A percentile compares a stretch with the other conserved stretches of the same genome.
phyloP scores from a whole-genome alignment of 2,329 filamentous ascomycete species.

The Aspergillus pseudonomiae region DNA sequence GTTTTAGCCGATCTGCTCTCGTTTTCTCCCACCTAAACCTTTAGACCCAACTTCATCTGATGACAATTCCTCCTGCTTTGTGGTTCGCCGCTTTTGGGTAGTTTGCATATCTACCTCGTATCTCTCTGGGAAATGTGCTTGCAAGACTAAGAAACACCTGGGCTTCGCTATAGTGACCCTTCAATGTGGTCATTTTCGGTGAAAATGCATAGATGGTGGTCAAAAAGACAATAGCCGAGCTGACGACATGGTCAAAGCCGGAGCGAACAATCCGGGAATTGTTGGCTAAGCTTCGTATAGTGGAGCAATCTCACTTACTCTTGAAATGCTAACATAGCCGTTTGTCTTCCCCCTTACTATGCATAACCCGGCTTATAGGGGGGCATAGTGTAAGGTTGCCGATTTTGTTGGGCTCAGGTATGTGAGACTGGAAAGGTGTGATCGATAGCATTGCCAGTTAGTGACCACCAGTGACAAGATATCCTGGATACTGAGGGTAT shows the following conservation, averaged over 20 bases:
- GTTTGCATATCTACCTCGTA: no score
- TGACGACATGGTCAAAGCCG: background rate
- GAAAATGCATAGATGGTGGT: no score
- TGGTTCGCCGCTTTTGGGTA: background rate
- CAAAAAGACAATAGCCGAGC: background rate
- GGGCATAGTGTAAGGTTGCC: background rate
- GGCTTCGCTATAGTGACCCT: no score
- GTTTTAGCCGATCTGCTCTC: background rate
- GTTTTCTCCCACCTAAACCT: background rate
- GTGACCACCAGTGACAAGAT: background rate
- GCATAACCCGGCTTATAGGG: background rate
- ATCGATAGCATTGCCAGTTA: background rate
- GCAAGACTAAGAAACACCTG: no score
- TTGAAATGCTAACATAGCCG: background rate
- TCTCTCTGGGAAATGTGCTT: no score
- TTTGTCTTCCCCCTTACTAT: background rate
- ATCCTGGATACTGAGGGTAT: background rate
- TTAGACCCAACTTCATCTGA: background rate
- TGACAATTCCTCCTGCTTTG: background rate
- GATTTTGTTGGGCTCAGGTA: background rate
- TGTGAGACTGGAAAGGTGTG: background rate
- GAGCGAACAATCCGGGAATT: background rate
- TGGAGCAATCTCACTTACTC: background rate
- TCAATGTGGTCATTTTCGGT: no score
- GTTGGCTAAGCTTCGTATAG: background rate